Evolutionary conservation across 2,329 filamentous ascomycete species (phyloP), one percentile per base, ranked within the genome.

Genomic region (Fulvia fulva): DNA sequence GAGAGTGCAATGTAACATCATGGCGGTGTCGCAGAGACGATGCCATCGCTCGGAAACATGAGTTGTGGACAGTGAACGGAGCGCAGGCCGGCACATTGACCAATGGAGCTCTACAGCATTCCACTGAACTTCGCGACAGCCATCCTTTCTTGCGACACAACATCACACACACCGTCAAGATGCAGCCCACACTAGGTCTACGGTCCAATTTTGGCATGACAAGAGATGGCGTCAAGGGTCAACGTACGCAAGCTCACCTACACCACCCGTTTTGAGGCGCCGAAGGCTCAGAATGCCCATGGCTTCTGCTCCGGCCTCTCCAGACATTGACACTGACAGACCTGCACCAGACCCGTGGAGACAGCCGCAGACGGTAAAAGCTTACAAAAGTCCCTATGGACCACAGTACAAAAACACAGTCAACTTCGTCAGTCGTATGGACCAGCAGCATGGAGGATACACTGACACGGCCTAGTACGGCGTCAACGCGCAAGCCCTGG

Each of bases 321-420:
- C n/a, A n/a, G n/a, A n/a, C n/a, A n/a, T n/a, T n/a, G n/a, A n/a
- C n/a, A n/a, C n/a, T n/a, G n/a, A n/a, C n/a, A n/a, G n/a, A n/a
- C n/a, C n/a, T n/a, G n/a, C n/a, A n/a, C n/a, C n/a, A n/a, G n/a
- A 54, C 21, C 71, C 71, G 37, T 73, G 68, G 70, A 55, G 68
- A 30, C 62, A 65, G 61, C 70, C 76, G 22, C 70, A 69, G 55
- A 67, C 68, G 32, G 78, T 79, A 73, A 73, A 78, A 70, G 76
- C 79, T 61, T 84, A 82, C 74, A 73, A 77, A 73, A 83, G 81
- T 71, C 80, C 79, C 57, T 84, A 81, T 69, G 83, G 80, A 56
- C 83, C 83, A 61, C 78, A 82, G 69, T 83, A 83, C 76, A 76
- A 77, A 67, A 75, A 76, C 51, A 71, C 72, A 32, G 70, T 68